Evolutionary conservation across 345 rosid species (phyloP).

Genomic region (Gossypium herbaceum): DNA sequence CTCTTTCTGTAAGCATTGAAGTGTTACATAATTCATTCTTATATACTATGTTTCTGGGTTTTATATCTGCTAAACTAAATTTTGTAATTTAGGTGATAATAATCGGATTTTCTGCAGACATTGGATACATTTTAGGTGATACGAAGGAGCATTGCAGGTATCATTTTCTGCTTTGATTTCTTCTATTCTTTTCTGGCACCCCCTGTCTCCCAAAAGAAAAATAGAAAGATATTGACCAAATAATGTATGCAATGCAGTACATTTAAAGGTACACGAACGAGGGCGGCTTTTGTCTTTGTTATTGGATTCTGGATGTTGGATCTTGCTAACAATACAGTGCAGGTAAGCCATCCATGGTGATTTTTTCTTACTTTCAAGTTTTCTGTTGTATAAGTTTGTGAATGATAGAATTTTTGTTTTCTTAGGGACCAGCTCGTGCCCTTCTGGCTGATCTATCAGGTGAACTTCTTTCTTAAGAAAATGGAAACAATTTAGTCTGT

Average conservation of each 20-base stretch:
- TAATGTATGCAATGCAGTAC: constrained; percentile 46
- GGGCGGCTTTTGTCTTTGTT: constrained; percentile 80
- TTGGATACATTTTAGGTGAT: constrained; percentile 83
- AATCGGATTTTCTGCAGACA: constrained; percentile 97
- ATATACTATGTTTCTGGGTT: constrained; percentile 14
- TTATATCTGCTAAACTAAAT: constrained; percentile 44
- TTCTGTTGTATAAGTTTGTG: neutral
- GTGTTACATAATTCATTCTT: constrained; percentile 8
- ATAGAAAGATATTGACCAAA: neutral
- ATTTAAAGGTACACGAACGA: constrained; percentile 79
- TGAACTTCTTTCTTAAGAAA: constrained; percentile 22
- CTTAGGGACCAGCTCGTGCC: constrained; percentile 97
- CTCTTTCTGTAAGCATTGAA: constrained; percentile 62
- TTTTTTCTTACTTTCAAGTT: neutral
- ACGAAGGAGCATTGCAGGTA: constrained; percentile 93
- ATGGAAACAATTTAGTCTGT: neutral
- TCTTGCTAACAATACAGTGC: constrained; percentile 95
- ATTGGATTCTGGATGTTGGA: constrained; percentile 97
- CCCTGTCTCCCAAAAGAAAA: neutral
- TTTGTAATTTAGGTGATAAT: constrained; percentile 84
- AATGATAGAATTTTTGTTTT: constrained; percentile 18
- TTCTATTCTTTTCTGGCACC: constrained; percentile 8
- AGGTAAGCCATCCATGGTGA: constrained; percentile 39
- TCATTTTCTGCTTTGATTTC: constrained; percentile 17
- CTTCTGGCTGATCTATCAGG: constrained; percentile 92